A percentile compares a stretch with the other conserved stretches of the same genome.
Evolutionary conservation across 345 rosid genomes (phyloP).

Genomic region (Eutrema yunnanense): DNA sequence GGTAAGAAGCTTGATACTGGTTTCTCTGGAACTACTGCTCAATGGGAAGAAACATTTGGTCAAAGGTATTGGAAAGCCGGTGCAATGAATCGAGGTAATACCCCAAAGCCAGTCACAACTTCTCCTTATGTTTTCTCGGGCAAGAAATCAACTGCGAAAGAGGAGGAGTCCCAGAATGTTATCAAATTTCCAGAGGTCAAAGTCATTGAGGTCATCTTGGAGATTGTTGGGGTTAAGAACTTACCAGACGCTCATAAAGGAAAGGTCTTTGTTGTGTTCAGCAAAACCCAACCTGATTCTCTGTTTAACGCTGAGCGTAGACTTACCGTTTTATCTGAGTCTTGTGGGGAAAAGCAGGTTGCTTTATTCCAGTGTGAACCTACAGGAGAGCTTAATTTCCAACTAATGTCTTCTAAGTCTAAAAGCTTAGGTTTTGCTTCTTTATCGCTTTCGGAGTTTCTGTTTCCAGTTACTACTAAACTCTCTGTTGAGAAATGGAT

Average conservation of each 20-base stretch:
- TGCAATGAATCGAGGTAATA: slow-evolving; percentile 76
- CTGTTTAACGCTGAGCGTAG: slow-evolving; percentile 54
- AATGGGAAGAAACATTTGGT: slow-evolving; percentile 86
- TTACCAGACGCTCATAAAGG: slow-evolving; percentile 63
- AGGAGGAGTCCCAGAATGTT: slow-evolving; percentile 34
- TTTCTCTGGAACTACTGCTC: slow-evolving; percentile 78
- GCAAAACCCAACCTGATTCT: slow-evolving; percentile 65
- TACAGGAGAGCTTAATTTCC: slow-evolving; percentile 66
- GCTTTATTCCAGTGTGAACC: slow-evolving; percentile 78
- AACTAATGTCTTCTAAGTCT: slow-evolving; percentile 50
- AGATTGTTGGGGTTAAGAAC: slow-evolving; percentile 65
- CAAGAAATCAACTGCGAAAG: slow-evolving; percentile 31
- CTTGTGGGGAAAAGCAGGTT: slow-evolving; percentile 52
- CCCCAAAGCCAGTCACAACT: slow-evolving; percentile 56
- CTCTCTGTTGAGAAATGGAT: slow-evolving; percentile 78
- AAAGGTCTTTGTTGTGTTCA: slow-evolving; percentile 48
- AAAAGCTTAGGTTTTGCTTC: slow-evolving; percentile 55
- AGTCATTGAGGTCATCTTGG: slow-evolving; percentile 51
- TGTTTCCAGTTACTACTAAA: slow-evolving; percentile 57
- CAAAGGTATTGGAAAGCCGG: slow-evolving; percentile 88
- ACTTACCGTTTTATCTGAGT: slow-evolving; percentile 50
- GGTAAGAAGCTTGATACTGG: slow-evolving; percentile 89
- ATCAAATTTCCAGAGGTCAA: slow-evolving; percentile 52
- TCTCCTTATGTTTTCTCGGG: slow-evolving; percentile 35
- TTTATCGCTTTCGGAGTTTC: slow-evolving; percentile 52